Evolutionary conservation across 2,329 filamentous ascomycete genomes (phyloP).

Genomic region (Colletotrichum sp.): DNA sequence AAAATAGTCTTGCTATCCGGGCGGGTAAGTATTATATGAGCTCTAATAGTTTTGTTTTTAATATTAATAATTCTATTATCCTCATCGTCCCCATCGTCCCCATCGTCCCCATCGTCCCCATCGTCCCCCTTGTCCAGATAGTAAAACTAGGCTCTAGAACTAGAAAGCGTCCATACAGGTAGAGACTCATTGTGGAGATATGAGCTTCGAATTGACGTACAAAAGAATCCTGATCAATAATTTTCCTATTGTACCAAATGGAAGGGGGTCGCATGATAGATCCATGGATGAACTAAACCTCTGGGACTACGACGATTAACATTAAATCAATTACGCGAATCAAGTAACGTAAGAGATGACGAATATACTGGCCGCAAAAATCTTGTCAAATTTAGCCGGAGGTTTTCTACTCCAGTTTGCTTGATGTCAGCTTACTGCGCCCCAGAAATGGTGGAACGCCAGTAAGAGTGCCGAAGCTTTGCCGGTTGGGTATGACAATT

Average conservation of each 20-base stretch:
- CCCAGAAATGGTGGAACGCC: neutral
- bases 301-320: neutral
- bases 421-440: neutral
- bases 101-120: too few relatives aligned
- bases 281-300: neutral
- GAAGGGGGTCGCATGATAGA: neutral
- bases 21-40: too few relatives aligned
- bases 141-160: too few relatives aligned
- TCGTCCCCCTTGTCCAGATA: too few relatives aligned
- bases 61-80: neutral
- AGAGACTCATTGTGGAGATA: too few relatives aligned
- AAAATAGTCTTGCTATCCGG: too few relatives aligned
- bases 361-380: neutral
- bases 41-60: too few relatives aligned
- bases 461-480: neutral
- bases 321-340: neutral
- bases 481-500: too few relatives aligned
- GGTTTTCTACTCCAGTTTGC: neutral
- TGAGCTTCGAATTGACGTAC: too few relatives aligned
- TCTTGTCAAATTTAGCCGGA: neutral
- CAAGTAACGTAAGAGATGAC: neutral
- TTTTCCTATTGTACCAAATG: too few relatives aligned
- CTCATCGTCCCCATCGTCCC: accelerated
- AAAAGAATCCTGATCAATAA: accelerated
- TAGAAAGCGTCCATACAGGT: too few relatives aligned